Percentiles rank a stretch among this genome's conserved stretches.
These are phyloP conservation scores for Claviceps cyperi DNA, from an alignment of 2,329 filamentous ascomycete species.

Conservation along the genomic window DNA sequence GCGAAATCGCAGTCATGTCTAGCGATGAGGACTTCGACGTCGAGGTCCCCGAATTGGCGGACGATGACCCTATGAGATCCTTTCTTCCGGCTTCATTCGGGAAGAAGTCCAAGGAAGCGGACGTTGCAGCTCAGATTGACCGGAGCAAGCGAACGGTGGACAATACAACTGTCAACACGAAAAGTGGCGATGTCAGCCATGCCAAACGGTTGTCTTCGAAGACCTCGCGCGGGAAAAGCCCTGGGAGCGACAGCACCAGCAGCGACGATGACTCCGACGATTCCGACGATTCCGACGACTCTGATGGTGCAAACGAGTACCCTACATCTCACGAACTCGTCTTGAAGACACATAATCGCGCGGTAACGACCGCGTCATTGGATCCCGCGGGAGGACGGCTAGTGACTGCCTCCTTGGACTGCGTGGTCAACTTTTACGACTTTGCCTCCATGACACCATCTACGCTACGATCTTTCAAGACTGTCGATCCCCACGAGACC, in stretches of 20 bases:
- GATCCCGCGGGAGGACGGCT: conserved; percentile 76
- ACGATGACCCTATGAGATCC: conserved; percentile 56
- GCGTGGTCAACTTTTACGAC: conserved; percentile 83
- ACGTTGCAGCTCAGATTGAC: conserved; percentile 70
- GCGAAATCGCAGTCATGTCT: conserved; percentile 28
- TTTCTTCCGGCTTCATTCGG: conserved; percentile 78
- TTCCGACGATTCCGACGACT: conserved; percentile 37
- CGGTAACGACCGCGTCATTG: conserved; percentile 70
- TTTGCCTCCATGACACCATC: conserved; percentile 92
- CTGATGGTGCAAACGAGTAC: conserved; percentile 71
- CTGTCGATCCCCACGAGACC: conserved; percentile 68
- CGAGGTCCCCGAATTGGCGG: conserved; percentile 36
- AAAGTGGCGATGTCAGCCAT: conserved; percentile 3
- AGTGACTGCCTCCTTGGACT: conserved; percentile 83
- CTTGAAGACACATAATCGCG: conserved; percentile 80
- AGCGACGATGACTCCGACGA: conserved; percentile 13
- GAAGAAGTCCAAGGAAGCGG: conserved; percentile 58
- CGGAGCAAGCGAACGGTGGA: conserved; percentile 48
- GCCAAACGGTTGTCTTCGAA: conserved; percentile 7
- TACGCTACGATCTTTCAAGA: conserved; percentile 86
- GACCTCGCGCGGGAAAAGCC: conserved; percentile 5
- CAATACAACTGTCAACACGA: not conserved
- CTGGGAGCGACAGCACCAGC: conserved; percentile 14
- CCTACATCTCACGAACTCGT: conserved; percentile 88
- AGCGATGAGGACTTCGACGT: conserved; percentile 46